phyloP scores from a whole-genome alignment of 164 flowering plant species.

The Macadamia integrifolia region DNA sequence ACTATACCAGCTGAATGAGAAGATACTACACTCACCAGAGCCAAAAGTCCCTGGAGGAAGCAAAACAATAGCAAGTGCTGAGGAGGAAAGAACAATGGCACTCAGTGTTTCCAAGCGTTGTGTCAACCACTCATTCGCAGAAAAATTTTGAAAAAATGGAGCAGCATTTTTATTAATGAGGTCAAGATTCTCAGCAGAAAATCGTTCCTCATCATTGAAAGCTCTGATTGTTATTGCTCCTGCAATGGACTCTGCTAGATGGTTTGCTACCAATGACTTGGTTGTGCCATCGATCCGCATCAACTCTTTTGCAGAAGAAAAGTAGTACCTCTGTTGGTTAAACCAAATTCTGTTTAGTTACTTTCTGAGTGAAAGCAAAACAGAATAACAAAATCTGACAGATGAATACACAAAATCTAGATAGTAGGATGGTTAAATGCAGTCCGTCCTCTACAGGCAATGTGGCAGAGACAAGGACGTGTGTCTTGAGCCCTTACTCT shows the following conservation, averaged over 20 bases:
- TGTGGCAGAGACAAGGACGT: too few relatives aligned
- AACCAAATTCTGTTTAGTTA: background rate
- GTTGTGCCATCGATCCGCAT: constrained; percentile 24
- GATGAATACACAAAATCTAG: background rate
- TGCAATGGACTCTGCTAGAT: constrained; percentile 58
- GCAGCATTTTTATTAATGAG: constrained; percentile 64
- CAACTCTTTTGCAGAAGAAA: constrained; percentile 56
- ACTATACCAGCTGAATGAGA: background rate
- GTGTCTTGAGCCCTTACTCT: too few relatives aligned
- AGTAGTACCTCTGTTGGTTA: constrained; percentile 54
- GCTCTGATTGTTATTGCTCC: constrained; percentile 72
- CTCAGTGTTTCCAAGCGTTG: constrained; percentile 59
- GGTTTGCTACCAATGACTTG: constrained; percentile 49
- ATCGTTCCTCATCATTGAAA: constrained; percentile 52
- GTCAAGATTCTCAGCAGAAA: constrained; percentile 40
- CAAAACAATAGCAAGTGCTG: constrained; percentile 54
- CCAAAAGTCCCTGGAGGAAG: constrained; percentile 13
- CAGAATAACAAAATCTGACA: constrained; percentile 1
- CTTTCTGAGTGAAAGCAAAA: background rate
- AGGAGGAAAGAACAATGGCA: constrained; percentile 53
- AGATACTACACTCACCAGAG: constrained; percentile 38
- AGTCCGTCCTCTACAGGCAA: too few relatives aligned
- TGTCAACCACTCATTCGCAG: constrained; percentile 82
- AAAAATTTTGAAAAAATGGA: constrained; percentile 56
- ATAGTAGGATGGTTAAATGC: too few relatives aligned